These are phyloP conservation scores for Heimioporus sp. DNA, from an alignment of 768 basidiomycete genomes.

Conservation along the genomic window DNA sequence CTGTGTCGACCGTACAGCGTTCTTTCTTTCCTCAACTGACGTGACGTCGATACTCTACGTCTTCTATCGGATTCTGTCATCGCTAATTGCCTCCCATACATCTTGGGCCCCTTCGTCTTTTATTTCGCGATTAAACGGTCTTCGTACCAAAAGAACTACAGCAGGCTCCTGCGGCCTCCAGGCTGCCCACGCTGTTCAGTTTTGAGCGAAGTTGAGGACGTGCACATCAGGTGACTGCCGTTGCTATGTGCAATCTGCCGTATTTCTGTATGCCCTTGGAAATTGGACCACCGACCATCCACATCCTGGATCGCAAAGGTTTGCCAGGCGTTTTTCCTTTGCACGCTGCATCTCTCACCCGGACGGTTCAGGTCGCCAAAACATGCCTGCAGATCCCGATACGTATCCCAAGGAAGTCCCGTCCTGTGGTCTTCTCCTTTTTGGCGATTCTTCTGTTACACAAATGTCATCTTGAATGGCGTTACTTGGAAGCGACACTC, in stretches of 20 bases:
- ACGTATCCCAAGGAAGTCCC: not conserved
- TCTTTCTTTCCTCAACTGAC: too few species aligned
- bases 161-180: not conserved
- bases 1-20: too few species aligned
- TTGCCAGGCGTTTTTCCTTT: not conserved
- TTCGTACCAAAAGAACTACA: not conserved
- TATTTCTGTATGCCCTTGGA: not conserved
- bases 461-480: not conserved
- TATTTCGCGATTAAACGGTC: not conserved
- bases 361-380: not conserved
- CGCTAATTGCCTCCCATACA: too few species aligned
- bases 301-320: not conserved
- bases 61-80: too few species aligned
- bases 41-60: too few species aligned
- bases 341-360: not conserved
- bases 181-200: constrained; percentile 9
- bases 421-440: not conserved
- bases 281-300: not conserved
- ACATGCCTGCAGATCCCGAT: not conserved
- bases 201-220: not conserved
- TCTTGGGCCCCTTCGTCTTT: not conserved
- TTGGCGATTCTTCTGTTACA: not conserved
- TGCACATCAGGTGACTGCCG: not conserved
- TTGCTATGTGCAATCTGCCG: not conserved
- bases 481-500: not conserved